These are phyloP conservation scores for Violaceomyces palustris DNA, from an alignment of 1,284 basidiomycete species.

Conservation along the genomic window DNA sequence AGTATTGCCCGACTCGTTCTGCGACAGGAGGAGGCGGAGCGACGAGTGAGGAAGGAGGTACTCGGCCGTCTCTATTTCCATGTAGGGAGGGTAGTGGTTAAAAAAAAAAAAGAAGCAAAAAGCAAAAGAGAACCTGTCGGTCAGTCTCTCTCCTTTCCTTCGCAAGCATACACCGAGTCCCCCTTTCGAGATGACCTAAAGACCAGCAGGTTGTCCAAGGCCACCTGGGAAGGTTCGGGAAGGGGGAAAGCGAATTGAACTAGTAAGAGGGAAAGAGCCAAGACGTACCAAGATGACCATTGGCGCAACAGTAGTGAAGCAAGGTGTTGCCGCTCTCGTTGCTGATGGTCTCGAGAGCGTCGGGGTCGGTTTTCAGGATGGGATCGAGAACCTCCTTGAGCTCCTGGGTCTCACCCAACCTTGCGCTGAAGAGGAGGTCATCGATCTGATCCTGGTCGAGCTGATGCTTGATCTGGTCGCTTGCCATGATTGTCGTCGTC, in stretches of 20 bases:
- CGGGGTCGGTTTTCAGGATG: conserved; percentile 2
- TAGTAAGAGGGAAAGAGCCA: background rate
- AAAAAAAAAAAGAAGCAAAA: background rate
- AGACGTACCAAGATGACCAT: conserved; percentile 37
- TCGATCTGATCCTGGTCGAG: conserved; percentile 37
- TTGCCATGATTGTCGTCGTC: no score
- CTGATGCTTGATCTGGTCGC: conserved; percentile 1
- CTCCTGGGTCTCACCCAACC: conserved; percentile 43
- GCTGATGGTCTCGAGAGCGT: conserved; percentile 8
- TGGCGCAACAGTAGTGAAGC: conserved; percentile 46
- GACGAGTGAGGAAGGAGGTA: conserved; percentile 25
- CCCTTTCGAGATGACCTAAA: no score
- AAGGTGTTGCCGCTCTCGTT: conserved; percentile 42
- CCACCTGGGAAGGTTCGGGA: no score
- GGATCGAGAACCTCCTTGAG: conserved; percentile 19
- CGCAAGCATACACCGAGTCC: no score
- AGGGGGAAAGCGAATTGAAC: background rate
- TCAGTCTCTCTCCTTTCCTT: conserved; percentile 1
- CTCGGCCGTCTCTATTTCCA: conserved; percentile 11
- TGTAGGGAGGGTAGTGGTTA: background rate
- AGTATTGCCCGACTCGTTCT: conserved; percentile 48
- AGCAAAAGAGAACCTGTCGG: background rate
- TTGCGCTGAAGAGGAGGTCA: conserved; percentile 47
- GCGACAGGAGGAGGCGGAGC: conserved; percentile 24
- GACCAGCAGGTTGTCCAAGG: no score